These are phyloP conservation scores for Drosera capensis DNA, from an alignment of 148 eudicot species.

Conservation along the genomic window DNA sequence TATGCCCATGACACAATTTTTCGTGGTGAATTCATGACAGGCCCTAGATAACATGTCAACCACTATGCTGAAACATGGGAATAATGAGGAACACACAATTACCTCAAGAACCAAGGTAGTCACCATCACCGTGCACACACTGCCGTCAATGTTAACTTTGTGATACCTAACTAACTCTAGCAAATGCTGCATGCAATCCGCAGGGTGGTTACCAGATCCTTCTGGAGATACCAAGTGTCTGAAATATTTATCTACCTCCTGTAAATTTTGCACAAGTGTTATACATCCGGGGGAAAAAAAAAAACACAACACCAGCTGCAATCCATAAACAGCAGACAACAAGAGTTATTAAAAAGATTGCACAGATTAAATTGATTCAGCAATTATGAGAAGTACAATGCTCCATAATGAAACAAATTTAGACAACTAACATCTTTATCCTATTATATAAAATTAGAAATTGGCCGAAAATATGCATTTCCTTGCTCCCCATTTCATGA, in stretches of 20 bases:
- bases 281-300: background rate
- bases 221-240: constrained; percentile 41
- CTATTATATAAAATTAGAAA: too few relatives aligned
- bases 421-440: too few relatives aligned
- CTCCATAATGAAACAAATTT: too few relatives aligned
- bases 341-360: too few relatives aligned
- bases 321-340: too few relatives aligned
- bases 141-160: constrained; percentile 63
- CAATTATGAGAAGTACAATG: too few relatives aligned
- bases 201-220: constrained; percentile 37
- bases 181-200: constrained; percentile 78
- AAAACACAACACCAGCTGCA: too few relatives aligned
- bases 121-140: constrained; percentile 74
- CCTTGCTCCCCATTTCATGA: too few relatives aligned
- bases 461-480: too few relatives aligned
- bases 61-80: background rate
- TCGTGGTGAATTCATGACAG: too few relatives aligned
- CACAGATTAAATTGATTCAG: too few relatives aligned
- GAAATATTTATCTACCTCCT: constrained; percentile 62
- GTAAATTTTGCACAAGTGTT: background rate
- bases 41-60: too few relatives aligned
- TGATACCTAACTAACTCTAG: constrained; percentile 74
- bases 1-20: background rate
- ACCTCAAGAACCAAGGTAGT: constrained; percentile 83
- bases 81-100: constrained; percentile 4